Evolutionary conservation across 2,329 filamentous ascomycete species (phyloP), one percentile per base, ranked within the genome.

Genomic region (Venturia nashicola): DNA sequence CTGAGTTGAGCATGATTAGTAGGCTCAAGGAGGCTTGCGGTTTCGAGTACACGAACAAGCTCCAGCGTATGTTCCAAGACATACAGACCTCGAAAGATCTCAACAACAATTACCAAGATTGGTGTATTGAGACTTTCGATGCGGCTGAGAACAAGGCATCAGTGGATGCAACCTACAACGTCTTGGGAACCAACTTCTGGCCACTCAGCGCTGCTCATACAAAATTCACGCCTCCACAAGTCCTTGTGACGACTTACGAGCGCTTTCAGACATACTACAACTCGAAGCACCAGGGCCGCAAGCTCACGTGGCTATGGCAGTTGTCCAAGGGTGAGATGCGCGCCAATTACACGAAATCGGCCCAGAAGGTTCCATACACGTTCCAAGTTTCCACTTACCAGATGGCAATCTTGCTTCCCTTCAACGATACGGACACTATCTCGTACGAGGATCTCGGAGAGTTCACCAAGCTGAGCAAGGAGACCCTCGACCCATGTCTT

Each of bases 61-160:
- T 99, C 57, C 93, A 97, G 79, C 91, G 95, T 72, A 99, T 99
- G 94, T 99, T 97, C 83, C 93, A 97, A 75, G 94, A 99, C 73
- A 97, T 99, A 81, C 94, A 99, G 75, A 96, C 96, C 61, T 97
- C 93, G 67, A 97, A 97, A 77, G 94, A 99, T 76, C 83, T 99
- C 59, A 99, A 99, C 76, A 83, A 84, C 59, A 87, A 88, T 39
- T 99, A 95, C 80, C 88, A 90, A 71, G 90, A 91, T 43, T 89
- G 83, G 75, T 86, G 92, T 70, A 78, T 83, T 12, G 82, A 83
- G 69, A 80, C 80, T n/a, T 81, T 90, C 48, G 84, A 85, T 65
- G 83, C 82, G 55, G 79, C 85, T 18, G 83, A 86, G 62, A 77
- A 80, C 63, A 90, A 90, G 78, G 84, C 83, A 59, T 80, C 86